Base-by-base conservation (phyloP, 129 eudicot genomes). In the Silybum marianum region DNA sequence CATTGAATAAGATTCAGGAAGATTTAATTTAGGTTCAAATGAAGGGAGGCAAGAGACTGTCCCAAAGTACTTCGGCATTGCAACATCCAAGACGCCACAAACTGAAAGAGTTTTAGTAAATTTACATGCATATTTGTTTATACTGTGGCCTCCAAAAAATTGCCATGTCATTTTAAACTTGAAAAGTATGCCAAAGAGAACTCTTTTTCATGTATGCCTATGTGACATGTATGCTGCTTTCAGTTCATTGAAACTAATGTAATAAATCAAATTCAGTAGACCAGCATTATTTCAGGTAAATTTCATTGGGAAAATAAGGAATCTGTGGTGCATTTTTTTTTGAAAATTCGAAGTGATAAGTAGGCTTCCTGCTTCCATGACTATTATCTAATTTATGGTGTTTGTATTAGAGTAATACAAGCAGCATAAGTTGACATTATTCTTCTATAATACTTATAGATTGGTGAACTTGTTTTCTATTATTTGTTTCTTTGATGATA, bases 401-500 rank as follows among this genome's bases (percentile, higher is more conserved):
- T 28, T 54, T 28, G 54, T 36, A 6, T 44, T 48, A 11, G 51
- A 78, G 76, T 70, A 79, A 79, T 32, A 48, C 22, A 69, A 78
- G 38, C 68, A 44, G 14, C 23, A 25, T 66, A 32, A 14, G 34
- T 68, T 60, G 25, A 18, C 32, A 72, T 60, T 63, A 68, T 77
- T 58, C 22, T 7, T 24, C 40, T 21, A 73, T 9, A 58, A 73
- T 9, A 58, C 39, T 32, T 80, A 40, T 6, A 23, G 7, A 2
- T 26, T 51, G 28, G 7, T 36, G 75, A 32, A 71, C 39, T 21
- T 79, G 36, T 24, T 71, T 40, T 71, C 14, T 48, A 6, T 75
- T 30, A 16, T 9, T 75, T 26, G 40, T 14, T 75, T 32, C 58
- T 51, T 48, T 68, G 38, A 69, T 72, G 80, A 54, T 75, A 94